Conservation (phyloP, 108 stramenopile genomes). For the Hondaea fermentalgiana region DNA sequence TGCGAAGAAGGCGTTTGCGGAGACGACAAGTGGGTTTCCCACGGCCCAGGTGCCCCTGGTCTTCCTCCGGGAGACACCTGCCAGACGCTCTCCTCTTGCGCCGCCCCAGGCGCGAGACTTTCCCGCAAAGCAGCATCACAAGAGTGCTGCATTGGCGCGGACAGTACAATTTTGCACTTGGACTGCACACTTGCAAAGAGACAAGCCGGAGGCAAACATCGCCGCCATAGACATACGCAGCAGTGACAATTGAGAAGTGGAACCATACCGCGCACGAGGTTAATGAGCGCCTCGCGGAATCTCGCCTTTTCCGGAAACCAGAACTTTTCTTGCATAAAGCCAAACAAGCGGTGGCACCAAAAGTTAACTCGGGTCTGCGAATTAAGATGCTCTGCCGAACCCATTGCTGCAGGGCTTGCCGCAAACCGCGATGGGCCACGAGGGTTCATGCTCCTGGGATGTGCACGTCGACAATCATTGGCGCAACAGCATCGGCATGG, state of each 20-base stretch:
- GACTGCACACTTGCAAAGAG: neutral
- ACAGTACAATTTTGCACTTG: neutral
- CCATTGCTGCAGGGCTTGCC: neutral
- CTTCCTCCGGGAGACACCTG: no score
- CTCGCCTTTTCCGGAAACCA: neutral
- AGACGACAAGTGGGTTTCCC: no score
- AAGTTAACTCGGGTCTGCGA: neutral
- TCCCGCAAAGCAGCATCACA: neutral
- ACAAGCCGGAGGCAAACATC: neutral
- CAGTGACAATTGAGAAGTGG: neutral
- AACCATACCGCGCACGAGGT: neutral
- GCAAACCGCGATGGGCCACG: no score
- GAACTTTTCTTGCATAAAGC: neutral
- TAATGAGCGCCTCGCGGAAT: neutral
- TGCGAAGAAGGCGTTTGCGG: no score
- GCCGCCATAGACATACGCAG: neutral
- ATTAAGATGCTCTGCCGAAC: neutral
- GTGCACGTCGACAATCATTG: neutral
- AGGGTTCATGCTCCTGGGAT: neutral
- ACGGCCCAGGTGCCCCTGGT: no score
- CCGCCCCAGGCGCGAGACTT: no score
- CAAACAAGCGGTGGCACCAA: neutral
- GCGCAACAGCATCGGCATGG: neutral
- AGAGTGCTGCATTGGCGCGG: neutral
- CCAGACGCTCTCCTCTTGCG: no score